Percentiles rank a stretch among this genome's conserved stretches.
phyloP scores from a whole-genome alignment of 306 rosid species.

The Sicyos baderoa region DNA sequence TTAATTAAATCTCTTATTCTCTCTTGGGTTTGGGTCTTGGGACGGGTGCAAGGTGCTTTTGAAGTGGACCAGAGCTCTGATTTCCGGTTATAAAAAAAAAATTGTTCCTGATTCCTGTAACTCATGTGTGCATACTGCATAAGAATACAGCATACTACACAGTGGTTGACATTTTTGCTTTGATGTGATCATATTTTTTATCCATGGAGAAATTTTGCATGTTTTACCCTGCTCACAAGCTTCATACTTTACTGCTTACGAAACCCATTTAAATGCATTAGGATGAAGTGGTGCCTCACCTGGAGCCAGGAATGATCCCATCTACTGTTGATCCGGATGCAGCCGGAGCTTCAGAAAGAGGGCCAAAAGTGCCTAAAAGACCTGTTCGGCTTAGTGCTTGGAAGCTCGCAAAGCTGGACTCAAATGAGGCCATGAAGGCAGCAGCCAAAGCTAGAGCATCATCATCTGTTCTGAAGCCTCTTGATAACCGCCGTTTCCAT shows the following conservation, averaged over 20 bases:
- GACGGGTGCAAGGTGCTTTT: too few relatives aligned
- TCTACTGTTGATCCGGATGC: constrained; percentile 97
- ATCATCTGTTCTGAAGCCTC: constrained; percentile 80
- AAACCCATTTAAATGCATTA: constrained; percentile 23
- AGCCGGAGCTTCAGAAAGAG: constrained; percentile 63
- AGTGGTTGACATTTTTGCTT: neutral
- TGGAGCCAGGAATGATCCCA: constrained; percentile 97
- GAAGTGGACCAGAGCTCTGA: too few relatives aligned
- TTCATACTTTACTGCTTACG: neutral
- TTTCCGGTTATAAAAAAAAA: too few relatives aligned
- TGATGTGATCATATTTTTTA: neutral
- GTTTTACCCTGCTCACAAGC: neutral
- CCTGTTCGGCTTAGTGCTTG: constrained; percentile 86
- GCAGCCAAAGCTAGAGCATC: constrained; percentile 99
- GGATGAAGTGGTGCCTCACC: constrained; percentile 97
- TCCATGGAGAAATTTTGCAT: neutral
- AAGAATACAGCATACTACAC: too few relatives aligned
- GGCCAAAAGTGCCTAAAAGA: constrained; percentile 55
- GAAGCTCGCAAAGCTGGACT: constrained; percentile 90
- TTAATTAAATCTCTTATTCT: too few relatives aligned
- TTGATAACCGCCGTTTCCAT: constrained; percentile 49
- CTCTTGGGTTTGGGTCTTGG: too few relatives aligned
- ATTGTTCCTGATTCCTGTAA: too few relatives aligned
- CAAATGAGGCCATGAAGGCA: constrained; percentile 77
- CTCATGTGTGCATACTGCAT: too few relatives aligned